Evolutionary conservation across 2,329 filamentous ascomycete genomes (phyloP), one percentile per base, ranked within the genome.

Genomic region (Aspergillus flavus): DNA sequence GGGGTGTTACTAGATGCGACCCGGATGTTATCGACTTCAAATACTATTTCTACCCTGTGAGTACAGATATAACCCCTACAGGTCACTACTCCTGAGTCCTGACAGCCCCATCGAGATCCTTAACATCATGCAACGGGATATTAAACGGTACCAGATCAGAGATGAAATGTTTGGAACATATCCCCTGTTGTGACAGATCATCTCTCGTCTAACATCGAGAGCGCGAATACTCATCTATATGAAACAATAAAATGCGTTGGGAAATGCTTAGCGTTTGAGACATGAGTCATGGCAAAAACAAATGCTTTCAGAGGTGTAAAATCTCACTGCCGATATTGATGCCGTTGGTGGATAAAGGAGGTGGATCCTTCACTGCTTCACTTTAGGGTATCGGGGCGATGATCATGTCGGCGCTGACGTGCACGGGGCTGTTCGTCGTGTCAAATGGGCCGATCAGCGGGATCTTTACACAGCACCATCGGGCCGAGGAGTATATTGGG

Each of bases 241-340:
- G 48, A 52, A 34, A 52, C 48, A 52, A n/a, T 19, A 52, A 6
- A 6, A 6, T n/a, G 26, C 14, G 14, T 7, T 32, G 14, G 9
- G 21, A 21, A 30, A 50, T 14, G 26, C 26, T 19, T 30, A 4
- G 46, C 28, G 16, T 21, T n/a, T 34, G 4, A 34, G 19, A 34
- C 48, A n/a, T 52, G 16, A 32, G 34, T 32, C 48, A 52, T 34
- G 48, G 7, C 16, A n/a, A 10, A 30, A n/a, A 4, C 28, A 12
- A 34, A 28, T 12, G 11, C 14, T 48, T 26, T 82, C 78, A 23
- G 77, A 32, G n/a, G 48, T 34, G 16, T 10, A 21, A 21, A 23
- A 9, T 19, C 19, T 19, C 48, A 52, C 10, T 52, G 28, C 48
- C 48, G 48, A 52, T 32, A 10, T 52, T 32, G 48, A 52, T 34